Conservation (phyloP, 768 basidiomycete species). For the Termitomyces sp. region DNA sequence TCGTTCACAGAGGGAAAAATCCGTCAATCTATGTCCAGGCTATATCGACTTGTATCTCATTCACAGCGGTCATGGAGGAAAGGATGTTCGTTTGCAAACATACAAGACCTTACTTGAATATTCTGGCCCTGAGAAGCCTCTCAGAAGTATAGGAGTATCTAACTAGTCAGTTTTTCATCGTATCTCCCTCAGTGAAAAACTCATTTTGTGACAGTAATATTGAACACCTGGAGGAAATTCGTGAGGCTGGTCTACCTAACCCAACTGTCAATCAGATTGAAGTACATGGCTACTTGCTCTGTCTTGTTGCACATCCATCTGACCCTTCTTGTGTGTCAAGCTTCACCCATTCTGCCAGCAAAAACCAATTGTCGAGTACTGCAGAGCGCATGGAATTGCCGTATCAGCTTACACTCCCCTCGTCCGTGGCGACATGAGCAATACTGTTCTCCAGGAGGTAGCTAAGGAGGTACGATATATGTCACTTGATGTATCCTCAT, state of each 20-base stretch:
- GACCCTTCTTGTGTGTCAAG: constrained; percentile 26
- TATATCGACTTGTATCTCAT: constrained; percentile 69
- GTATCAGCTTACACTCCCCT: constrained; percentile 77
- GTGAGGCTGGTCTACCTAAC: constrained; percentile 47
- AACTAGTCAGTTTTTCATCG: constrained; percentile 61
- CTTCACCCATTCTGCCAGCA: constrained; percentile 83
- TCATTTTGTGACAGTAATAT: constrained; percentile 37
- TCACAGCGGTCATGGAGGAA: constrained; percentile 64
- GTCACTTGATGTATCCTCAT: not conserved
- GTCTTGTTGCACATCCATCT: not conserved
- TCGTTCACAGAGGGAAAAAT: not conserved
- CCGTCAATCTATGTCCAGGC: constrained; percentile 12
- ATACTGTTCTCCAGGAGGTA: constrained; percentile 46
- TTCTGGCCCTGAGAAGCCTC: constrained; percentile 48
- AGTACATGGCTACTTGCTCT: constrained; percentile 27
- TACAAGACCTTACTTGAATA: constrained; percentile 64
- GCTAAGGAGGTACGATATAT: constrained; percentile 47
- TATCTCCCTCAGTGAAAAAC: not conserved
- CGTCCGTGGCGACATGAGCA: constrained; percentile 49
- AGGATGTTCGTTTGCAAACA: constrained; percentile 53
- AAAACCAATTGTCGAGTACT: constrained; percentile 69
- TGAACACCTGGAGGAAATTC: constrained; percentile 72
- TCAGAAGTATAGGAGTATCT: constrained; percentile 69
- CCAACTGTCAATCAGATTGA: constrained; percentile 82
- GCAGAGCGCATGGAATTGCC: constrained; percentile 49